Conservation (phyloP, 345 rosid genomes). For the Syzygium aromaticum region DNA sequence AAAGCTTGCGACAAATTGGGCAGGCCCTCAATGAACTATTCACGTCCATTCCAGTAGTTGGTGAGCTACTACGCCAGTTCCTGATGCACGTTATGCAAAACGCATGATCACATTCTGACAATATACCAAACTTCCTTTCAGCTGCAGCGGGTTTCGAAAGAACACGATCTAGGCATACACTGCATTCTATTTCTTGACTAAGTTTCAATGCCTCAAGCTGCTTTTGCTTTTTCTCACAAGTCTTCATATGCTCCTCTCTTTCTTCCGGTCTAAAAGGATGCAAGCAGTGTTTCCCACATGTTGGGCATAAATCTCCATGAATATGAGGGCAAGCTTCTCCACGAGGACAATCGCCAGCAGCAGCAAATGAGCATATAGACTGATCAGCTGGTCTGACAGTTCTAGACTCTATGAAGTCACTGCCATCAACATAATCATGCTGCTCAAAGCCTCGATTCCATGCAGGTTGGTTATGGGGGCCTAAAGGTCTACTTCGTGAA, state of each 20-base stretch:
- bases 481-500: conserved; percentile 19
- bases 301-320: conserved; percentile 82
- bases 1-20: conserved; percentile 88
- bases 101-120: conserved; percentile 97
- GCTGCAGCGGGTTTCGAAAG: conserved; percentile 61
- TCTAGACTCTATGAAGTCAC: conserved; percentile 22
- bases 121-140: conserved; percentile 73
- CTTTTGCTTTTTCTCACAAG: conserved; percentile 68
- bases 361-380: conserved; percentile 80
- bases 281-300: conserved; percentile 79
- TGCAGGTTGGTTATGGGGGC: conserved; percentile 19
- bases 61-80: conserved; percentile 81
- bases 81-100: conserved; percentile 87
- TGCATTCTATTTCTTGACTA: conserved; percentile 59
- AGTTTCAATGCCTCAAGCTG: conserved; percentile 57
- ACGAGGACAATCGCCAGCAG: conserved; percentile 72
- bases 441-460: conserved; percentile 31
- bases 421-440: conserved; percentile 21
- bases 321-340: conserved; percentile 76
- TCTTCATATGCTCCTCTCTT: conserved; percentile 64
- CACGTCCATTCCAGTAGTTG: conserved; percentile 85
- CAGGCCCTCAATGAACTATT: conserved; percentile 79
- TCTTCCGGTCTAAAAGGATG: conserved; percentile 83
- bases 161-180: conserved; percentile 76
- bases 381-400: conserved; percentile 41